Conservation (phyloP, 2,329 filamentous ascomycete genomes). For the Aspergillus texensis region DNA sequence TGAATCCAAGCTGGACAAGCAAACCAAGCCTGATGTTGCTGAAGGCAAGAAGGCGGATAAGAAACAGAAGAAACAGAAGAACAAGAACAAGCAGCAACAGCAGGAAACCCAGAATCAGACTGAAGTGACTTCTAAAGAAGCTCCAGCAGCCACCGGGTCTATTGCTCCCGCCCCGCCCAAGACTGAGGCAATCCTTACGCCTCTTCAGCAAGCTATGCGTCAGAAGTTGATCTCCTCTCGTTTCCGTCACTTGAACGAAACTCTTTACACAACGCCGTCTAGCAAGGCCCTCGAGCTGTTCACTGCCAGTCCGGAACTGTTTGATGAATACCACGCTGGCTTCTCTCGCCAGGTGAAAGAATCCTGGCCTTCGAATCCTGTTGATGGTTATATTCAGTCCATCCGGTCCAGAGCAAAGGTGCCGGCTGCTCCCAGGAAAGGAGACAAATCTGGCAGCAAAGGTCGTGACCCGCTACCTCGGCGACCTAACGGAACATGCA, state of each 20-base stretch:
- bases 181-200: slow-evolving; percentile 70
- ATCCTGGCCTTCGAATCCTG: slow-evolving; percentile 93
- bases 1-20: slow-evolving; percentile 14
- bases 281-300: slow-evolving; percentile 82
- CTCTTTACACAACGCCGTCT: slow-evolving; percentile 90
- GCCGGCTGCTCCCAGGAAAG: slow-evolving; percentile 40
- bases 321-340: slow-evolving; percentile 92
- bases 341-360: slow-evolving; percentile 91
- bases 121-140: slow-evolving; percentile 16
- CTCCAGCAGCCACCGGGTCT: slow-evolving; percentile 16
- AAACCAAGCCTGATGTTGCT: slow-evolving; percentile 15
- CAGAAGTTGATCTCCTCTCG: slow-evolving; percentile 92
- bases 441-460: slow-evolving; percentile 40
- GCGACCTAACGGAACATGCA: slow-evolving; percentile 68
- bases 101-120: slow-evolving; percentile 24
- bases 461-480: slow-evolving; percentile 60
- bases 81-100: slow-evolving; percentile 33
- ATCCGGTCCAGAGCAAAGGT: slow-evolving; percentile 69
- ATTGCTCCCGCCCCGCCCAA: slow-evolving; percentile 45
- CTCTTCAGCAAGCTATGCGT: slow-evolving; percentile 90
- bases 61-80: slow-evolving; percentile 37
- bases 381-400: slow-evolving; percentile 78
- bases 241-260: slow-evolving; percentile 96
- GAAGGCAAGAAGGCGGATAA: slow-evolving; percentile 28
- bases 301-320: slow-evolving; percentile 84